Evolutionary conservation across 2,329 filamentous ascomycete genomes (phyloP), one percentile per base, ranked within the genome.

Genomic region (Emmonsiellopsis sp.): DNA sequence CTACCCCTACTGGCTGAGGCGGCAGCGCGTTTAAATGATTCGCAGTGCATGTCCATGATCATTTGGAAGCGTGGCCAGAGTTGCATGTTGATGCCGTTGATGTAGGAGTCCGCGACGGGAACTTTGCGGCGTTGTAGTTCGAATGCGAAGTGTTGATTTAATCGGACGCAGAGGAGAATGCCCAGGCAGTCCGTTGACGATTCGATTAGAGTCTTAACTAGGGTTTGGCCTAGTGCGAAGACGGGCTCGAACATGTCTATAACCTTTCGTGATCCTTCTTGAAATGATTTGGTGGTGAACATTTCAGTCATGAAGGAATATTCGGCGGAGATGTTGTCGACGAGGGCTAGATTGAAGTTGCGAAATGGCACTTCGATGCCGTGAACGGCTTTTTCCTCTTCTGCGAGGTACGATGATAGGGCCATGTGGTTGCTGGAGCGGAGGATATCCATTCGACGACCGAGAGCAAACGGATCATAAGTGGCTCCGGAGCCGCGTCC

Each of bases 61-160:
- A 89, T 82, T 70, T 98, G 94, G 63, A 98, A 87, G 30, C 92
- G 85, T 7, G 93, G 93, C 93, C 93, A 98, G 5, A 98, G 81
- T 2, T 93, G 81, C 89, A 98, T 98, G 65, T 87, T 91, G 5
- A 89, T 95, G 45, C 84, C 91, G 67, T 98, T 98, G 66, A 96
- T 85, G 67, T 98, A 98, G 40, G 83, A 80, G 65, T 98, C 93
- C 1, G 89, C 84, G 5, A 89, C 85, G 0, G 93, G 93, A 1
- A 97, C 83, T 66, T 94, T 92, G 52, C 92, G 84, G 9, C 92
- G 82, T 69, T 98, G 93, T 35, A 97, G 79, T 69, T 95, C 89
- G 66, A 98, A 98, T 13, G 93, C 91, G 55, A 92, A 85, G 61
- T 93, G 89, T 66, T 97, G 93, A 62, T 95, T 98, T 13, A 98